Evolutionary conservation across 139 green algal species (phyloP).

Genomic region (Chlorella ohadii): DNA sequence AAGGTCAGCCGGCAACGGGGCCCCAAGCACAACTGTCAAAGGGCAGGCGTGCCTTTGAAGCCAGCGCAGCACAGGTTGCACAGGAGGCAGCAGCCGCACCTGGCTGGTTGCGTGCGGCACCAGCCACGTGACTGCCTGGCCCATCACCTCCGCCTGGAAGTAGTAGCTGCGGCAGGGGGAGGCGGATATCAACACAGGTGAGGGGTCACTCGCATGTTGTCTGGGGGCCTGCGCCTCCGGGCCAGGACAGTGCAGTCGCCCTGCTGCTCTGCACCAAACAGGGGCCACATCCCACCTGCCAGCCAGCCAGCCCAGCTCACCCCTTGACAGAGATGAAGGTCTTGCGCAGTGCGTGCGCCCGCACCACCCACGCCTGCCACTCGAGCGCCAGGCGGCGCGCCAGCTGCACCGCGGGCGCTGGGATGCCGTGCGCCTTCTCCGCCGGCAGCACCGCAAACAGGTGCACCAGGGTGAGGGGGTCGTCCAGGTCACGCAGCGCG

Average conservation of each 20-base stretch:
- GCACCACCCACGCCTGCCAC: slow-evolving; percentile 94
- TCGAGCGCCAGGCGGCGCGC: slow-evolving; percentile 86
- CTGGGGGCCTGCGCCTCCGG: no score
- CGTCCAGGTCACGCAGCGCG: slow-evolving; percentile 97
- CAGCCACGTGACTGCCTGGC: slow-evolving; percentile 95
- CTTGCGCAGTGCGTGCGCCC: slow-evolving; percentile 84
- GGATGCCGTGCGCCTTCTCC: slow-evolving; percentile 61
- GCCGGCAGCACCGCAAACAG: slow-evolving; percentile 96
- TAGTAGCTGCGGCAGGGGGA: slow-evolving; percentile 38
- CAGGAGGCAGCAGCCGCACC: slow-evolving; percentile 3
- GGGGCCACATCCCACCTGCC: neutral
- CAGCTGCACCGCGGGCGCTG: slow-evolving; percentile 52
- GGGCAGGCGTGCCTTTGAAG: no score
- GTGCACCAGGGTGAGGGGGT: slow-evolving; percentile 95
- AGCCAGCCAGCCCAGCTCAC: neutral
- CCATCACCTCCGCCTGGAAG: slow-evolving; percentile 90
- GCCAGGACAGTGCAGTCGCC: no score
- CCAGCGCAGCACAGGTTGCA: no score
- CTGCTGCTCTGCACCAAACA: neutral
- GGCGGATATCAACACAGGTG: no score
- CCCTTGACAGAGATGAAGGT: slow-evolving; percentile 98
- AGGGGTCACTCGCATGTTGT: no score
- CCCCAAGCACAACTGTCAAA: no score
- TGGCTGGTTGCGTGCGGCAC: slow-evolving; percentile 90
- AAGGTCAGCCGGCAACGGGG: no score